Base-by-base conservation (phyloP, 768 basidiomycete species). In the Stropharia rugosoannulata region DNA sequence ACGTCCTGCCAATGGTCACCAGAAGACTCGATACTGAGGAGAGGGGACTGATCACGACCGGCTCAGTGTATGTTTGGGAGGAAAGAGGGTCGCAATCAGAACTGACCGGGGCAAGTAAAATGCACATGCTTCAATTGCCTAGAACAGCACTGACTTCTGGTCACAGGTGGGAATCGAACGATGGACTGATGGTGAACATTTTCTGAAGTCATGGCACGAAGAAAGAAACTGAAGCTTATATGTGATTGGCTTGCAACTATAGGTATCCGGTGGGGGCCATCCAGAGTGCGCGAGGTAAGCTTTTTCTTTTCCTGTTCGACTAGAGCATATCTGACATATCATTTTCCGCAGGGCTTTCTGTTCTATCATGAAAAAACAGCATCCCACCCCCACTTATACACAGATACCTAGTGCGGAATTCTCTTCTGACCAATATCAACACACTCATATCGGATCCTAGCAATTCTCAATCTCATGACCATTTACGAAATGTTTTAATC, bases 51-150 rank as follows among this genome's bases (percentile, higher is more conserved):
- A 89, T 92, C 53, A 66, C 78, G n/a, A 80, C 89, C 7, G 90
- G 90, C 16, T 83, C 83, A 49, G 85, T 91, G 6, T 93, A 89
- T 62, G 90, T 93, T 13, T 93, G 90, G 89, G 90, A 92, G 66
- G 90, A 93, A 69, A 79, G 90, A 52, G 85, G 85, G 0, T 82
- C 87, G 39, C 82, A 86, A 55, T 77, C 85, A 47, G 89, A 89
- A 59, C 74, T 87, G 27, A 87, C 86, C 55, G 87, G 89, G 59
- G 87, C 90, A 70, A 66, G 81, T 72, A 41, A 22, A 5, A 3
- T 48, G 12, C 12, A 40, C 18, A 27, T 27, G 38, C 44, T 43
- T 11, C 18, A 22, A 16, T 13, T 48, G n/a, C 35, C 18, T 32
- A 16, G 19, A 39, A 32, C 36, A 45, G 46, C 46, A 39, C 19